Percentiles rank a stretch among this genome's conserved stretches.
These are phyloP conservation scores for Falciphora oryzae DNA, from an alignment of 2,329 filamentous ascomycete species.

Conservation along the genomic window DNA sequence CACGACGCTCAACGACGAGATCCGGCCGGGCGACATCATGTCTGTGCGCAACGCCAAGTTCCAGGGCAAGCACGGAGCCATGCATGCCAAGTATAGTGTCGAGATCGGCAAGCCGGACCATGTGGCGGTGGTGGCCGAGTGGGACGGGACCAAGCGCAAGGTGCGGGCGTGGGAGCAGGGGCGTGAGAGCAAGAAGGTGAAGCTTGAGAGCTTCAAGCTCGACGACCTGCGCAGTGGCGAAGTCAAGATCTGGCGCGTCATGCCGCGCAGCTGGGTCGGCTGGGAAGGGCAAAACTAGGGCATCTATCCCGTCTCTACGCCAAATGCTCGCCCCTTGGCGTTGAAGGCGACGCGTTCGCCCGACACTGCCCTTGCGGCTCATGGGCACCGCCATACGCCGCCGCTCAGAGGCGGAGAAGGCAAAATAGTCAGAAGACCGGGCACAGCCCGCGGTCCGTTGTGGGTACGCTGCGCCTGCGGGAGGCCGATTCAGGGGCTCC, in stretches of 20 bases:
- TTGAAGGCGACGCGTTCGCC: background rate
- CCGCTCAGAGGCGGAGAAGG: background rate
- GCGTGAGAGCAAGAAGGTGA: conserved; percentile 86
- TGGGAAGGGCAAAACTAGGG: conserved; percentile 64
- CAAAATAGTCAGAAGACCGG: background rate
- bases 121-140: conserved; percentile 86
- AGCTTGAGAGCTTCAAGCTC: conserved; percentile 88
- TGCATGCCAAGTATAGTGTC: conserved; percentile 88
- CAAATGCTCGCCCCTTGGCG: background rate
- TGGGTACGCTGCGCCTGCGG: background rate
- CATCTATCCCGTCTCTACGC: background rate
- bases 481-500: background rate
- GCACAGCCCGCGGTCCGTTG: background rate
- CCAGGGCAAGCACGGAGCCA: conserved; percentile 88
- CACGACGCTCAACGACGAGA: conserved; percentile 85
- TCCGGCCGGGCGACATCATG: conserved; percentile 84
- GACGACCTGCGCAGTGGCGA: conserved; percentile 89
- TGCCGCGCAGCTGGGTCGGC: conserved; percentile 86
- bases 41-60: conserved; percentile 90
- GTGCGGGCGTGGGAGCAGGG: conserved; percentile 94
- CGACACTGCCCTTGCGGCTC: background rate
- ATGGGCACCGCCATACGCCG: background rate
- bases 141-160: conserved; percentile 99
- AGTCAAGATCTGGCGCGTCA: conserved; percentile 95
- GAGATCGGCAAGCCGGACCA: conserved; percentile 89